phyloP scores from a whole-genome alignment of 2,329 filamentous ascomycete genomes.

The Phyllosticta citribraziliensis region DNA sequence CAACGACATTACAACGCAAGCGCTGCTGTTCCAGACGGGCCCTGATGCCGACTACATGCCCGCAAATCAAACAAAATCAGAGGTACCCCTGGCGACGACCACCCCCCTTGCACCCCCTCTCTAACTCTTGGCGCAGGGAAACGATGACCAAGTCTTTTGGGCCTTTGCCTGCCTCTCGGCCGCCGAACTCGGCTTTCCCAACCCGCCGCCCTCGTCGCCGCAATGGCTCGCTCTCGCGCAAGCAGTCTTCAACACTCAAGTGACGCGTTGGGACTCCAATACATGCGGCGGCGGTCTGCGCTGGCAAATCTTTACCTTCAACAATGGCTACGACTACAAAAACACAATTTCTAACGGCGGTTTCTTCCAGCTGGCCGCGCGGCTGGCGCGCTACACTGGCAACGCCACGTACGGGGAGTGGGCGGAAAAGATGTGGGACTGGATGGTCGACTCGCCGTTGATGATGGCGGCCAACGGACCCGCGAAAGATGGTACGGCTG shows the following conservation, averaged over 20 bases:
- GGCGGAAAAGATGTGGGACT: conserved; percentile 27
- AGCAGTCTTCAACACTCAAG: conserved; percentile 73
- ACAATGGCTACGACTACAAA: conserved; percentile 28
- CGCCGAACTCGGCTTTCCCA: conserved; percentile 40
- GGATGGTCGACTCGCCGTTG: conserved; percentile 22
- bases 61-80: conserved; percentile 25
- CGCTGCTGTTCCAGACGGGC: conserved; percentile 24
- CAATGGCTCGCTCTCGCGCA: conserved; percentile 73
- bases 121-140: conserved; percentile 27
- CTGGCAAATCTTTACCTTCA: conserved; percentile 28
- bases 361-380: conserved; percentile 28
- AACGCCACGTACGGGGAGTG: conserved; percentile 28
- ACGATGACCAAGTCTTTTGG: conserved; percentile 52
- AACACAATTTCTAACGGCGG: conserved; percentile 30
- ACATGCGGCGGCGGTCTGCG: conserved; percentile 26
- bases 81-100: conserved; percentile 3
- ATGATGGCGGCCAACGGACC: neutral
- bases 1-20: conserved; percentile 55
- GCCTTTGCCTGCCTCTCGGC: conserved; percentile 47
- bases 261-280: conserved; percentile 54
- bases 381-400: conserved; percentile 27
- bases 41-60: conserved; percentile 20
- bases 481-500: conserved; percentile 11
- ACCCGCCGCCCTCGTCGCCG: conserved; percentile 33
- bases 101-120: neutral